phyloP scores from a whole-genome alignment of 148 eudicot genomes.

The Chenopodium suecicum region DNA sequence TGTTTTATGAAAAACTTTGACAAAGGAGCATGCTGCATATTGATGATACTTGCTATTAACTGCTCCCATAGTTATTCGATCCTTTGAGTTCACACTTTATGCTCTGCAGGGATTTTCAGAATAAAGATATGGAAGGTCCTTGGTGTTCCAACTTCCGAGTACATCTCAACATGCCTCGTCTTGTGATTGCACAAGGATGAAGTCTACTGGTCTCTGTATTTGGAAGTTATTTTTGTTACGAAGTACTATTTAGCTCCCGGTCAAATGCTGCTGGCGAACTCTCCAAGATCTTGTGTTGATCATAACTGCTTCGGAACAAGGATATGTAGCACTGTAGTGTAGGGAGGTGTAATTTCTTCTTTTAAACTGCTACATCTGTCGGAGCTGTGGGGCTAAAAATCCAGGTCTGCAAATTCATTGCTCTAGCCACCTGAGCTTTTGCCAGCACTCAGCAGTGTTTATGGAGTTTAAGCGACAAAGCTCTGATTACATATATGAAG shows the following conservation, averaged over 20 bases:
- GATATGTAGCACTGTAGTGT: neutral
- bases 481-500: neutral
- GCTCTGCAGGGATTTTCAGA: slow-evolving; percentile 26
- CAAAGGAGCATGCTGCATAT: slow-evolving; percentile 13
- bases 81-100: slow-evolving; percentile 21
- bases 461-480: neutral
- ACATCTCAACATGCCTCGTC: neutral
- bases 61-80: slow-evolving; percentile 13
- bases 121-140: slow-evolving; percentile 6
- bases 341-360: neutral
- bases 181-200: slow-evolving; percentile 6
- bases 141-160: neutral
- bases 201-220: neutral
- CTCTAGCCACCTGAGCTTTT: neutral
- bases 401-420: neutral
- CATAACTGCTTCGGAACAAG: neutral
- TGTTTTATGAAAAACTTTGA: neutral
- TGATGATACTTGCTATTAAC: slow-evolving; percentile 10
- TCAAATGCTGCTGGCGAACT: neutral
- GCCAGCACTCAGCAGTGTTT: neutral
- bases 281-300: neutral
- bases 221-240: neutral
- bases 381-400: neutral
- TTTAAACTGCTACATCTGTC: neutral
- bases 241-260: neutral